Base-by-base conservation (phyloP, 2,329 filamentous ascomycete genomes). In the Neonectria magnoliae region DNA sequence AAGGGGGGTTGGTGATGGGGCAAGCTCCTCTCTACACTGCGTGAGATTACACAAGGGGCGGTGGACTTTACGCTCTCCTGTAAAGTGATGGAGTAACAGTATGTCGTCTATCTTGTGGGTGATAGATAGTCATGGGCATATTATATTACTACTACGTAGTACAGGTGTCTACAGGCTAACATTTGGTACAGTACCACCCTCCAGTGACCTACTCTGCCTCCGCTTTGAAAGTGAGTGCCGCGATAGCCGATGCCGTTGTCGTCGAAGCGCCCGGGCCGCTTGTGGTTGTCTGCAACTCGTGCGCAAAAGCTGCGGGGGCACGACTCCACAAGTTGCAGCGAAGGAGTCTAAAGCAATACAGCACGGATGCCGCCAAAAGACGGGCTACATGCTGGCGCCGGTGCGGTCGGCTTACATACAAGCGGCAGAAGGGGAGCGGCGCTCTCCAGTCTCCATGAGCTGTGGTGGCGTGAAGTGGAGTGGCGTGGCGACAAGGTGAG, bases 231-330 rank as follows among this genome's bases (percentile, higher is more conserved):
- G 18, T 41, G 41, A 20, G 52, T 55, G 55, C 60, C 60, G 55
- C 60, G 60, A 50, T 63, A 59, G 60, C 60, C 60, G 48, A 63
- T 62, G 60, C 48, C 48, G 41, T 42, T 20, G 29, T 54, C 60
- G 55, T 63, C 42, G 55, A 63, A 63, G 54, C 48, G 60, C 60
- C 36, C 36, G 14, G 36, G 33, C 33, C 55, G 60, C 42, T 57
- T 58, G 45, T 41, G 33, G 44, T 41, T 38, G 44, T 29, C 29
- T 48, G 45, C 22, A n/a, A 14, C 36, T 48, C 16, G 20, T 42
- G 16, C 36, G 18, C 25, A 20, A 36, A 51, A 55, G 5, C 29
- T 41, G 20, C 14, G 16, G 36, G 16, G 2, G 36, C 16, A 38
- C 36, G 36, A 31, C 14, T 38, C 36, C 36, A 38, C 27, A 18